A percentile compares a stretch with the other conserved stretches of the same genome.
phyloP scores from a whole-genome alignment of 73 alveolate species.

The Paramecium biaurelia region DNA sequence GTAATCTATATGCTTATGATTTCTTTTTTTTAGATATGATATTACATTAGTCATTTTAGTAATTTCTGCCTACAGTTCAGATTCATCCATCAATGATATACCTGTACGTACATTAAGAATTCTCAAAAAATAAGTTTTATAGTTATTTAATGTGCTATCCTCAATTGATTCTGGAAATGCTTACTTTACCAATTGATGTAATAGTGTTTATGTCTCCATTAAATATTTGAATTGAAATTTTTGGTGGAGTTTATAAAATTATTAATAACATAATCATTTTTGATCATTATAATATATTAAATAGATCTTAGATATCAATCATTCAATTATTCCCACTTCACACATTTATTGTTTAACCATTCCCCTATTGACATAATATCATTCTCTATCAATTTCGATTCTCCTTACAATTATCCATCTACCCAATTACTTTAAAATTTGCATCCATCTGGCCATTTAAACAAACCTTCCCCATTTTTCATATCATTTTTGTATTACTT shows the following conservation, averaged over 20 bases:
- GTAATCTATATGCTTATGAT: neutral
- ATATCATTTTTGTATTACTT: constrained; percentile 72
- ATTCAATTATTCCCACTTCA: neutral
- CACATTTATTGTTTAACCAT: neutral
- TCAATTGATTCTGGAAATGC: neutral
- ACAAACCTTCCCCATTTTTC: constrained; percentile 73
- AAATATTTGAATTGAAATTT: neutral
- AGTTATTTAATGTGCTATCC: neutral
- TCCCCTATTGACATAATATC: neutral
- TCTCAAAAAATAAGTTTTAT: neutral
- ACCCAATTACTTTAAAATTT: neutral
- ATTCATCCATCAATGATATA: neutral
- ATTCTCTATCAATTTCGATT: neutral
- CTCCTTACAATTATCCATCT: neutral
- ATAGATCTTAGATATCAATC: neutral
- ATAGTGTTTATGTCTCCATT: neutral
- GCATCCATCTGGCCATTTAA: constrained; percentile 80
- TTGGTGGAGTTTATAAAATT: neutral
- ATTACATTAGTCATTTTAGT: neutral
- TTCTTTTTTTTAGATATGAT: neutral
- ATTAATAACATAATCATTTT: neutral
- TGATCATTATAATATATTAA: neutral
- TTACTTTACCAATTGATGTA: neutral
- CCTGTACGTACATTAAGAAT: neutral
- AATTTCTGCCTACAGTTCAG: neutral